phyloP scores from a whole-genome alignment of 2,329 filamentous ascomycete genomes.

The Corinectria fuckeliana region DNA sequence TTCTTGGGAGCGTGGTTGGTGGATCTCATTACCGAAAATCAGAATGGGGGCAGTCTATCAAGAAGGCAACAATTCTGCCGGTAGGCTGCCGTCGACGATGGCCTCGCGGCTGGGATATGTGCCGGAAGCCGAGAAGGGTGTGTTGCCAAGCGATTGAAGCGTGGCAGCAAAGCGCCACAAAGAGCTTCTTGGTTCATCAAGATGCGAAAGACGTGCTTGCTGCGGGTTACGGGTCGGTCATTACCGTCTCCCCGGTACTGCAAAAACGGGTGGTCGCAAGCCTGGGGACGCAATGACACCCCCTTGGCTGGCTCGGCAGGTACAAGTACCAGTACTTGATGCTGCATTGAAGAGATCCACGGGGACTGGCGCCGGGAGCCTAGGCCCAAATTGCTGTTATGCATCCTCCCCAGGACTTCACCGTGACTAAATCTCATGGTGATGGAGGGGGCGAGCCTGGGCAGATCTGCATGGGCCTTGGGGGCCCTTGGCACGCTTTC shows the following conservation, averaged over 20 bases:
- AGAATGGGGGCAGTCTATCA: background rate
- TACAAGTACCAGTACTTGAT: conserved; percentile 3
- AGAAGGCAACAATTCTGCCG: background rate
- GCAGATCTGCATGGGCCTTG: conserved; percentile 23
- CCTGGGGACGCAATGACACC: conserved; percentile 14
- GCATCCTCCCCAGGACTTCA: conserved; percentile 31
- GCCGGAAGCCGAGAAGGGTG: conserved; percentile 36
- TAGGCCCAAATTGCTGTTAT: conserved; percentile 11
- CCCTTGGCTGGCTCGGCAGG: background rate
- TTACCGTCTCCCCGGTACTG: conserved; percentile 29
- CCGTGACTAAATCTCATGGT: conserved; percentile 22
- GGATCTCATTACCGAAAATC: conserved; percentile 13
- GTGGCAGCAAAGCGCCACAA: conserved; percentile 15
- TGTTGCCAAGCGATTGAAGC: conserved; percentile 28
- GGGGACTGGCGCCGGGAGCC: conserved; percentile 12
- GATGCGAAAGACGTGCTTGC: conserved; percentile 22
- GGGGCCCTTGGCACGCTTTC: conserved; percentile 20
- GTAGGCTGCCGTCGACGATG: background rate
- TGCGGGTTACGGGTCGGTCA: conserved; percentile 25
- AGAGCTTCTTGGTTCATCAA: conserved; percentile 16
- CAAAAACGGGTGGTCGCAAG: conserved; percentile 17
- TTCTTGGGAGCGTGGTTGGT: conserved; percentile 7
- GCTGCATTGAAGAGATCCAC: background rate
- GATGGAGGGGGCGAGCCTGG: conserved; percentile 14
- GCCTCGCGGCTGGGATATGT: conserved; percentile 14